Base-by-base conservation (phyloP, 768 basidiomycete species). In the Amylocystis lapponica region DNA sequence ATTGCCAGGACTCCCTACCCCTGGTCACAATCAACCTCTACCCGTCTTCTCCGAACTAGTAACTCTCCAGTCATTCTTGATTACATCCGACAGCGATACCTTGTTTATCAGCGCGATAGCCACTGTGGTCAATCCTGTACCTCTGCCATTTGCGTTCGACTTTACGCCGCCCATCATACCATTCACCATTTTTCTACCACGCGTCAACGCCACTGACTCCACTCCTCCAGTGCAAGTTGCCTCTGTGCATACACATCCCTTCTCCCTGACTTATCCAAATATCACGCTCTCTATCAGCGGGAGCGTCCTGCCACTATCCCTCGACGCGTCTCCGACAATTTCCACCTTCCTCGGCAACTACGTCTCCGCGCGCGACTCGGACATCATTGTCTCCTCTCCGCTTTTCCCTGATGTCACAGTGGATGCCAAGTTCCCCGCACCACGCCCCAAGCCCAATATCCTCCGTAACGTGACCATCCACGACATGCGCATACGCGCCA, bases 401-500 rank as follows among this genome's bases (percentile, higher is more conserved):
- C 59, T 81, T n/a, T 53, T 81, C 41, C 75, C 80, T 0, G 67
- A 59, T 27, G 55, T 81, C 21, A 49, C 64, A 17, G 51, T 78
- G 21, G 47, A 62, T 36, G 66, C 76, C 14, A 60, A 66, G 1
- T 90, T 91, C 53, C 89, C 88, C 3, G 73, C 75, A 1, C 84
- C 83, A 1, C 59, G 68, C 35, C 78, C 79, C 4, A 72, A 69
- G 20, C 87, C 89, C 1, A 67, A 75, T 21, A 65, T 92, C 27
- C 68, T 92, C 12, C 76, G 75, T 11, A 68, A 86, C 49, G 81
- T 91, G 32, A 83, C 83, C 3, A 82, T 91, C 47, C 71, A 70
- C 32, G 72, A 85, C 54, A 90, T 91, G 88, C 76, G 74, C 53
- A 70, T 90, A 44, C 77, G 70, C 47, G 71, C 83, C 21, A 49